These are phyloP conservation scores for Trichosporon sp. DNA, from an alignment of 1,284 basidiomycete species.

Conservation along the genomic window DNA sequence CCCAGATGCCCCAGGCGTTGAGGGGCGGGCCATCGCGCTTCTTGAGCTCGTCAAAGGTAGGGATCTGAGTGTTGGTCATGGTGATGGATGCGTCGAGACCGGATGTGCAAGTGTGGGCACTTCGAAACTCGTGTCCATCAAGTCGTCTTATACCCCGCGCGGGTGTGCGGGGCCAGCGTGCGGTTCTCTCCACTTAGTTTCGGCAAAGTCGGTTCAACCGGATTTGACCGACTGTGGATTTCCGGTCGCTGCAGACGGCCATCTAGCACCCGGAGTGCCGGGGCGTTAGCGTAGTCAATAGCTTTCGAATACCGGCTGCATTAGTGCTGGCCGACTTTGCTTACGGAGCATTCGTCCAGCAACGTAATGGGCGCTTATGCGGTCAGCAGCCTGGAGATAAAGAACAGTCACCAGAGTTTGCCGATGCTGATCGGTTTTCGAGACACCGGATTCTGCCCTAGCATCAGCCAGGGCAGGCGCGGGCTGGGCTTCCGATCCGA, in stretches of 20 bases:
- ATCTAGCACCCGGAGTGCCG: neutral
- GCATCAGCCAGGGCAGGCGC: neutral
- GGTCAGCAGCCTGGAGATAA: neutral
- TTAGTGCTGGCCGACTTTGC: neutral
- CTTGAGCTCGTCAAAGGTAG: slow-evolving; percentile 35
- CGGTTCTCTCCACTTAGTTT: neutral
- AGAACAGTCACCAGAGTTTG: neutral
- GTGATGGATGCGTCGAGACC: slow-evolving; percentile 2
- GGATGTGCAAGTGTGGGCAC: neutral
- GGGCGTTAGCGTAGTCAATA: neutral
- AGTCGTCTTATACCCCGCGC: neutral
- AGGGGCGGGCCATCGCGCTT: slow-evolving; percentile 38
- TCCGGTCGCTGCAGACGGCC: neutral
- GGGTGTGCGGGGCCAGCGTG: neutral
- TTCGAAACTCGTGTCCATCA: neutral
- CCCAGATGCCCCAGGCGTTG: slow-evolving; percentile 48
- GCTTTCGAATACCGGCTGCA: neutral
- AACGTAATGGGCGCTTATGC: neutral
- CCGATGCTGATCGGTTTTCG: slow-evolving; percentile 8
- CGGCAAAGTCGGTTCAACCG: slow-evolving; percentile 15
- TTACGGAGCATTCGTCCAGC: neutral
- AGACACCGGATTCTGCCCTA: neutral
- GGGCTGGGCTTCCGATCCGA: slow-evolving; percentile 9
- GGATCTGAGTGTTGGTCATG: slow-evolving; percentile 10
- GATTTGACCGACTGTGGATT: slow-evolving; percentile 7